Evolutionary conservation across 176 grass and related monocot genomes (phyloP), one percentile per base, ranked within the genome.

Genomic region (Raddia distichophylla): DNA sequence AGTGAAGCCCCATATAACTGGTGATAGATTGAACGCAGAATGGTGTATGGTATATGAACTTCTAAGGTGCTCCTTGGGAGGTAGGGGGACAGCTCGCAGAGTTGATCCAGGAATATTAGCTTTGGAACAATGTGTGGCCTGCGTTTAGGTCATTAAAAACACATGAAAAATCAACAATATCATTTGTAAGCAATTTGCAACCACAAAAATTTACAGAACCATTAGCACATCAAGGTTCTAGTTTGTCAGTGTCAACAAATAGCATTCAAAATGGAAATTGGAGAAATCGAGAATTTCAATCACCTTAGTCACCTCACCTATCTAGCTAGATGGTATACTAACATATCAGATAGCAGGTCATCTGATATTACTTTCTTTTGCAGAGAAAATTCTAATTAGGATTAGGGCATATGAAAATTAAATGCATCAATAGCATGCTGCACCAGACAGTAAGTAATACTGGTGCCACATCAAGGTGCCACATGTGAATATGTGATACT

Each of bases 61-160:
- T 98, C 95, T 82, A 98, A 85, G 50, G 92, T 98, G 88, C 95
- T 98, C 90, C 92, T 92, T 66, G 90, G 95, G 37, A 98, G 86
- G 79, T 98, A 95, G 0, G 90, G 90, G 13, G 95, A 95, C 69
- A 98, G 45, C 73, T 98, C 90, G 6, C 92, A 95, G 20, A 98
- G 90, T 64, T 93, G 92, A 69, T 98, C 93, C 27, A 95, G 89
- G 86, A 98, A 98, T 90, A 93, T 91, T 68, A 98, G 76, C 76
- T 98, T 98, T 15, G 90, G 86, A 75, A 98, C 89, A 44, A 93
- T 98, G 65, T 82, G 61, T 9, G 76, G 20, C 87, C 96, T 98
- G 86, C 71, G 74, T 80, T 75, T 69, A 20, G 73, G 33, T 77
- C 64, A 78, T 43, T 54, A 18, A 71, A 58, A 80, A 66, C 22